Evolutionary conservation across 805 yeast species (phyloP).

Genomic region (Candida montana): DNA sequence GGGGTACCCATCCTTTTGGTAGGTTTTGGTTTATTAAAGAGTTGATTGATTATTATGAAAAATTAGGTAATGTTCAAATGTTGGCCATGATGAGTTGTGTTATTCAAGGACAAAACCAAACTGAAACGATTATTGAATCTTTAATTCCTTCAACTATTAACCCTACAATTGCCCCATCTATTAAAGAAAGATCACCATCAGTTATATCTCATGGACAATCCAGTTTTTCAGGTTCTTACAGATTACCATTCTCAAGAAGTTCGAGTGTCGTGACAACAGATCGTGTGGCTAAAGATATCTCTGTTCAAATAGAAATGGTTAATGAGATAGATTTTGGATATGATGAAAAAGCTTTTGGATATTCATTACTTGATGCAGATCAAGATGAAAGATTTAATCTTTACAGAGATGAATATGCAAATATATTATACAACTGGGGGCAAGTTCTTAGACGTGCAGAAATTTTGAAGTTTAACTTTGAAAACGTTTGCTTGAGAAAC

Average conservation of each 20-base stretch:
- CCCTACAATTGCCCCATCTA: background rate
- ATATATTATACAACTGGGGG: constrained; percentile 77
- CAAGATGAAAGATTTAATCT: constrained; percentile 23
- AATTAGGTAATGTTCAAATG: constrained; percentile 73
- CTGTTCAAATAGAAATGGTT: constrained; percentile 41
- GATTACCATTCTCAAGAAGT: constrained; percentile 22
- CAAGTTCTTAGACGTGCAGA: constrained; percentile 75
- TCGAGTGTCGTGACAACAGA: constrained; percentile 19
- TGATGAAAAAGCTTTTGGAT: constrained; percentile 33
- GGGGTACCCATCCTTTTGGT: constrained; percentile 85
- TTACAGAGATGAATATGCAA: constrained; percentile 70
- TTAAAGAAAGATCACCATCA: constrained; percentile 11
- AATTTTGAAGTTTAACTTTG: constrained; percentile 64
- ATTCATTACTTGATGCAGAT: constrained; percentile 31
- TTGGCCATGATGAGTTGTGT: constrained; percentile 82
- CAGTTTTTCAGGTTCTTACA: constrained; percentile 20
- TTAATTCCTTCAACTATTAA: background rate
- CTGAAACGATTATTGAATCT: background rate
- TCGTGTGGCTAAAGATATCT: constrained; percentile 14
- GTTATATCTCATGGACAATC: constrained; percentile 15
- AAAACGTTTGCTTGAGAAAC: constrained; percentile 11
- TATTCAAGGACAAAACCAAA: constrained; percentile 25
- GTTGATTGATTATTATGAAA: constrained; percentile 60
- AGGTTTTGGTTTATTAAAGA: constrained; percentile 57
- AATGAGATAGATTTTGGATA: constrained; percentile 32